Percentiles rank a stretch among this genome's conserved stretches.
These are phyloP conservation scores for Kwoniella dendrophila DNA, from an alignment of 768 basidiomycete species.

Conservation along the genomic window DNA sequence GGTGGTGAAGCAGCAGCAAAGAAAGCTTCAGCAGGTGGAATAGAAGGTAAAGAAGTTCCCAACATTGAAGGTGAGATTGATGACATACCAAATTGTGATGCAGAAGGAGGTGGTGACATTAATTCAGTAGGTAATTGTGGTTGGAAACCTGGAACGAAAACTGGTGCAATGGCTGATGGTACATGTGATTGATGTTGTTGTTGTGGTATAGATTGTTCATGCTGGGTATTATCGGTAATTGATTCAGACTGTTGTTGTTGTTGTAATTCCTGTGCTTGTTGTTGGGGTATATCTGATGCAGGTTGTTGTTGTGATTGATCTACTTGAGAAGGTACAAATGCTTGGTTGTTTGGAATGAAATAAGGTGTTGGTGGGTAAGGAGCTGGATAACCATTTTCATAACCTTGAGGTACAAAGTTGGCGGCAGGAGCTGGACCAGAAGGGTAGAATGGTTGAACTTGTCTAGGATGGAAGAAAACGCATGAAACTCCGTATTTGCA, in stretches of 20 bases:
- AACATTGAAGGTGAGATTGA: slow-evolving; percentile 48
- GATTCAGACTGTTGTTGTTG: too few species aligned
- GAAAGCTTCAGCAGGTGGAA: slow-evolving; percentile 47
- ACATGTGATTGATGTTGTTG: slow-evolving; percentile 23
- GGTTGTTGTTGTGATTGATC: slow-evolving; percentile 23
- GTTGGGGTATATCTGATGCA: slow-evolving; percentile 27
- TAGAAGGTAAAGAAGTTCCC: slow-evolving; percentile 37
- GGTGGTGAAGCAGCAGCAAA: slow-evolving; percentile 44
- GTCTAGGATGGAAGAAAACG: slow-evolving; percentile 54
- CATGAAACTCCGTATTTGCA: slow-evolving; percentile 55
- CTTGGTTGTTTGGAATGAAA: slow-evolving; percentile 22
- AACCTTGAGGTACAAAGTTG: slow-evolving; percentile 24
- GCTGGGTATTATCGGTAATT: slow-evolving; percentile 25
- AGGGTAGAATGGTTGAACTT: slow-evolving; percentile 39
- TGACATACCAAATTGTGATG: slow-evolving; percentile 35
- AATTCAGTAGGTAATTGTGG: slow-evolving; percentile 10
- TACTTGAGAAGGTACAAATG: slow-evolving; percentile 14
- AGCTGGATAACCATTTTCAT: slow-evolving; percentile 35
- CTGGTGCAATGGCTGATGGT: slow-evolving; percentile 29
- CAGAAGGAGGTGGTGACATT: slow-evolving; percentile 33
- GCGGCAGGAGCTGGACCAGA: slow-evolving; percentile 2
- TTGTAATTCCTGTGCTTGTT: slow-evolving; percentile 25
- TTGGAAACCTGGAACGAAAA: slow-evolving; percentile 30
- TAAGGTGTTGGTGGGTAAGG: slow-evolving; percentile 23
- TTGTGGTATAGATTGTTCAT: slow-evolving; percentile 23